Evolutionary conservation across 345 rosid genomes (phyloP).

Genomic region (Brassica carinata): DNA sequence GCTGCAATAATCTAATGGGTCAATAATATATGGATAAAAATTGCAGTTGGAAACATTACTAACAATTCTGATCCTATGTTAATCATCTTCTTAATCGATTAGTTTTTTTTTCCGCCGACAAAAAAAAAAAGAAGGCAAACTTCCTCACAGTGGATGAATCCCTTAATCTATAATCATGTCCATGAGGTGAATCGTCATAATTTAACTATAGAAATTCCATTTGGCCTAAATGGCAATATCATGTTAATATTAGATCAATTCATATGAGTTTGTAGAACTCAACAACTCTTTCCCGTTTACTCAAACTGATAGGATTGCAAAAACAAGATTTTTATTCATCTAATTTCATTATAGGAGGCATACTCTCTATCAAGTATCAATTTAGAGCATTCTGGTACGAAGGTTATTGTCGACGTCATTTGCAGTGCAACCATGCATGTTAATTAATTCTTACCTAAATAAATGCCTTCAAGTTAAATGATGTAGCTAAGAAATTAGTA

Average conservation of each 20-base stretch:
- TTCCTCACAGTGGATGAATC: background rate
- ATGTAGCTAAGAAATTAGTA: background rate
- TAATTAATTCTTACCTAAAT: too few relatives aligned
- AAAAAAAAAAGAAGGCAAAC: background rate
- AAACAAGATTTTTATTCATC: too few relatives aligned
- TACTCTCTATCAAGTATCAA: background rate
- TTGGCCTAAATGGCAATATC: too few relatives aligned
- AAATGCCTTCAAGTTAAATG: background rate
- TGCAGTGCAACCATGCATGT: background rate
- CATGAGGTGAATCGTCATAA: background rate
- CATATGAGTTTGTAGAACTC: too few relatives aligned
- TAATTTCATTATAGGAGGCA: background rate
- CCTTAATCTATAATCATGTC: background rate
- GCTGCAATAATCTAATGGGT: background rate
- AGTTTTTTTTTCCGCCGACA: background rate
- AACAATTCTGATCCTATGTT: background rate
- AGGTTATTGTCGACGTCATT: background rate
- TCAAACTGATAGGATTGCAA: background rate
- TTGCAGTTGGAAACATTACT: background rate
- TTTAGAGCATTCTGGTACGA: background rate
- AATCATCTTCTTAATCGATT: background rate
- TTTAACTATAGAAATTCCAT: background rate
- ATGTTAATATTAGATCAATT: too few relatives aligned
- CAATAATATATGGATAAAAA: background rate
- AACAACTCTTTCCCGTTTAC: background rate